Evolutionary conservation across 257 asterid genomes (phyloP).

Genomic region (Jasminum sambac): DNA sequence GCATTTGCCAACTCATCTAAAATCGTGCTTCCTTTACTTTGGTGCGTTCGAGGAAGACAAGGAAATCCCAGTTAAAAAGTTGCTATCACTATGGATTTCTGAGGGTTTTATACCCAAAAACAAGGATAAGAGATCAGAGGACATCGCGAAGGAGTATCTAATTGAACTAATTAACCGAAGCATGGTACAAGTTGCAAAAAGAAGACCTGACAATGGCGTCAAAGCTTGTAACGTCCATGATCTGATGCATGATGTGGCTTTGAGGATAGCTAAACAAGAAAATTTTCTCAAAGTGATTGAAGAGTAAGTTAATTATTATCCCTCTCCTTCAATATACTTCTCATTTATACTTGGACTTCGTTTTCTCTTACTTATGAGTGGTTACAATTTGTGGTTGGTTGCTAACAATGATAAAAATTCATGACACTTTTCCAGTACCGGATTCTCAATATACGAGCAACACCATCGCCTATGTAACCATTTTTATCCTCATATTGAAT

Average conservation of each 20-base stretch:
- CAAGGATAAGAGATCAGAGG: not conserved
- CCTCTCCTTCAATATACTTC: not conserved
- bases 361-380: too few relatives aligned
- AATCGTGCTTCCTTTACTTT: constrained; percentile 19
- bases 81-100: constrained; percentile 11
- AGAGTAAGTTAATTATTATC: not conserved
- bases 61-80: not conserved
- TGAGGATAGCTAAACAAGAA: not conserved
- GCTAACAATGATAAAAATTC: too few relatives aligned
- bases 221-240: constrained; percentile 18
- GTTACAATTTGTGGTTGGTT: too few relatives aligned
- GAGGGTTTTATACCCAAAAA: constrained; percentile 11
- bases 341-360: not conserved
- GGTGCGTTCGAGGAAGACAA: not conserved
- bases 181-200: constrained; percentile 4
- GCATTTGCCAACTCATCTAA: constrained; percentile 25
- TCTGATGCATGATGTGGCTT: constrained; percentile 6
- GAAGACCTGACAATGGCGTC: not conserved
- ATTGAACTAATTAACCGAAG: constrained; percentile 9
- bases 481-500: not conserved
- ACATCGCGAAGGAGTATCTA: constrained; percentile 12
- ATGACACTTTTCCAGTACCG: too few relatives aligned
- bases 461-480: too few relatives aligned
- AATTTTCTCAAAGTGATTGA: not conserved
- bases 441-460: too few relatives aligned